Conservation (phyloP, 192 early-diverging fungal genomes). For the Backusella tarrabulga region DNA sequence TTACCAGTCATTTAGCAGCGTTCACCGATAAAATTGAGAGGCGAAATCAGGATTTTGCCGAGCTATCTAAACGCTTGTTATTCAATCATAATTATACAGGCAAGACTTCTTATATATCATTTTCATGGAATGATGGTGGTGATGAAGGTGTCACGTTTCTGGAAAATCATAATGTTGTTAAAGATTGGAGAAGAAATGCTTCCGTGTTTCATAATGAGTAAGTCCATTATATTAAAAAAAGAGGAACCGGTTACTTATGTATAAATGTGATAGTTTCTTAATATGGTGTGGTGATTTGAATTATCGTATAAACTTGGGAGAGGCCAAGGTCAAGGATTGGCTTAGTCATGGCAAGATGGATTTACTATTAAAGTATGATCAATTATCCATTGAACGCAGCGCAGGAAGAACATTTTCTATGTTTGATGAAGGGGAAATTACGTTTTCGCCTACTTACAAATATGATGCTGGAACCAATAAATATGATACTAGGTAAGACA, state of each 20-base stretch:
- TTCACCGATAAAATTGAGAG: conserved; percentile 72
- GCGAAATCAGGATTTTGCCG: conserved; percentile 90
- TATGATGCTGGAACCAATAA: conserved; percentile 78
- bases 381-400: conserved; percentile 68
- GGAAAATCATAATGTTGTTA: conserved; percentile 9
- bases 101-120: conserved; percentile 14
- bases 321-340: conserved; percentile 54
- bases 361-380: conserved; percentile 78
- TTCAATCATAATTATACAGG: conserved; percentile 44
- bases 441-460: conserved; percentile 91
- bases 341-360: conserved; percentile 56
- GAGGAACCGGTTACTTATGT: conserved; percentile 24
- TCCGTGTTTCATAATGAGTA: conserved; percentile 74
- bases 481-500: conserved; percentile 73
- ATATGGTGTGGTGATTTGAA: conserved; percentile 97
- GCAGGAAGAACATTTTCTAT: conserved; percentile 72
- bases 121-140: conserved; percentile 32
- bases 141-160: conserved; percentile 33
- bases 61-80: conserved; percentile 70
- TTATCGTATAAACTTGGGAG: conserved; percentile 77
- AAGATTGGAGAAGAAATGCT: conserved; percentile 24
- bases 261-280: conserved; percentile 50
- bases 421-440: conserved; percentile 79
- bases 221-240: conserved; percentile 13
- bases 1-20: conserved; percentile 92